A percentile compares a stretch with the other conserved stretches of the same genome.
Evolutionary conservation across 2,329 filamentous ascomycete genomes (phyloP).

Genomic region (Fusarium circinatum): DNA sequence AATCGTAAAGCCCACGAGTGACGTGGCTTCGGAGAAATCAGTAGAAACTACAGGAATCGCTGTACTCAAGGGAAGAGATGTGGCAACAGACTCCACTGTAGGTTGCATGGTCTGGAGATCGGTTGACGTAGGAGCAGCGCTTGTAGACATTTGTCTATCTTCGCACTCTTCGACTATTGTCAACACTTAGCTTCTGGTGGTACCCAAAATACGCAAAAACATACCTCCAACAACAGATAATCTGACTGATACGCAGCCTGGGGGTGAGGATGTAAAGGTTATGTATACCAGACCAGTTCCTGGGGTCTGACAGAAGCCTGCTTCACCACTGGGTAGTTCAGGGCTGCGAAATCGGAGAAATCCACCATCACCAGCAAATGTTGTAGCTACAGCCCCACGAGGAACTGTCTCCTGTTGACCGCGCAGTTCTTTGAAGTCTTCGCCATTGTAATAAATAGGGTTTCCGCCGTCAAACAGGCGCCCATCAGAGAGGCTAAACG

Average conservation of each 20-base stretch:
- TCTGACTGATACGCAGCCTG: not conserved
- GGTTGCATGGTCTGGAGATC: too few relatives aligned
- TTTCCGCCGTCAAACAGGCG: not conserved
- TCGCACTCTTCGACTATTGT: not conserved
- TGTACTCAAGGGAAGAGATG: not conserved
- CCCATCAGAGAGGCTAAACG: not conserved
- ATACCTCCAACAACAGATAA: not conserved
- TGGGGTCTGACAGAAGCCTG: not conserved
- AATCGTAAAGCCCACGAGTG: not conserved
- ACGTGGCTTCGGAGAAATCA: not conserved
- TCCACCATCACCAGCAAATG: not conserved
- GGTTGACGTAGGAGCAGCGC: not conserved
- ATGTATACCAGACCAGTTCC: not conserved
- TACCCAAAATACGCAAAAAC: accelerated
- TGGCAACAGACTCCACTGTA: not conserved
- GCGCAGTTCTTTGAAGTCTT: not conserved
- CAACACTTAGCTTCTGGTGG: not conserved
- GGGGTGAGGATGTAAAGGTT: not conserved
- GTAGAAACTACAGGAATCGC: accelerated
- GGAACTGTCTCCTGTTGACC: not conserved
- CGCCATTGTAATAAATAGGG: not conserved
- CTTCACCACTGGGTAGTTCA: not conserved
- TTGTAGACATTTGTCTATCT: not conserved
- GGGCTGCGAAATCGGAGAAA: not conserved
- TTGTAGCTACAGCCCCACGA: not conserved